A percentile compares a stretch with the other conserved stretches of the same genome.
Conservation (phyloP, 2,329 filamentous ascomycete genomes). For the Pseudogymnoascus sp. region DNA sequence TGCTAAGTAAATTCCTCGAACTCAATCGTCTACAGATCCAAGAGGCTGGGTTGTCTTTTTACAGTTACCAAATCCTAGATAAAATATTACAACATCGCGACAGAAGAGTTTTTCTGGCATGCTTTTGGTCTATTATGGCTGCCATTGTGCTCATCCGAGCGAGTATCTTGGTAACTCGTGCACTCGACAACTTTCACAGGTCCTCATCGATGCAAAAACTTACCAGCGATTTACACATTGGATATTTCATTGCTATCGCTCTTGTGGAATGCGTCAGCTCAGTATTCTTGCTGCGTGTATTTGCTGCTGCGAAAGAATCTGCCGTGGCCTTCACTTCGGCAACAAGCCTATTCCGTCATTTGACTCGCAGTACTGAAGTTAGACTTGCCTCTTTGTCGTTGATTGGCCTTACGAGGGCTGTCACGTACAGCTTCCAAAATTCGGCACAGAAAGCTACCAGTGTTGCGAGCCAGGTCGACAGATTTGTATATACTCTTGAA, state of each 20-base stretch:
- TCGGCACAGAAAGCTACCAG: conserved; percentile 31
- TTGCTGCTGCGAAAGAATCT: conserved; percentile 27
- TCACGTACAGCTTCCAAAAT: conserved; percentile 35
- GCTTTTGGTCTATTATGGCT: conserved; percentile 50
- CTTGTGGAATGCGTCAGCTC: conserved; percentile 34
- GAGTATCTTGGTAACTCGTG: conserved; percentile 28
- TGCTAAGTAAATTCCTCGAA: not conserved
- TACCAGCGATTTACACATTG: conserved; percentile 29
- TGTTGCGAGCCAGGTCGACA: conserved; percentile 32
- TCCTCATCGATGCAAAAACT: not conserved
- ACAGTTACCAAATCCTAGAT: conserved; percentile 44
- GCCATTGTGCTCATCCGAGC: conserved; percentile 42
- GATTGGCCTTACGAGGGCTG: conserved; percentile 32
- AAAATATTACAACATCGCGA: conserved; percentile 39
- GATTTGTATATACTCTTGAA: conserved; percentile 35
- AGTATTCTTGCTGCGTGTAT: conserved; percentile 33
- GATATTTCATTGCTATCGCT: conserved; percentile 35
- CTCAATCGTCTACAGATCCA: conserved; percentile 29
- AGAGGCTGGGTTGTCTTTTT: conserved; percentile 37
- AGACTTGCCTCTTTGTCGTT: conserved; percentile 32
- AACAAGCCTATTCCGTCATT: conserved; percentile 30
- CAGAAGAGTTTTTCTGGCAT: conserved; percentile 37
- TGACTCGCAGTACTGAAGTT: conserved; percentile 35
- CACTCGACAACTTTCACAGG: conserved; percentile 7
- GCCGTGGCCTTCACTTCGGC: conserved; percentile 26